Conservation (phyloP, 164 flowering plant genomes). For the Aristolochia fimbriata region DNA sequence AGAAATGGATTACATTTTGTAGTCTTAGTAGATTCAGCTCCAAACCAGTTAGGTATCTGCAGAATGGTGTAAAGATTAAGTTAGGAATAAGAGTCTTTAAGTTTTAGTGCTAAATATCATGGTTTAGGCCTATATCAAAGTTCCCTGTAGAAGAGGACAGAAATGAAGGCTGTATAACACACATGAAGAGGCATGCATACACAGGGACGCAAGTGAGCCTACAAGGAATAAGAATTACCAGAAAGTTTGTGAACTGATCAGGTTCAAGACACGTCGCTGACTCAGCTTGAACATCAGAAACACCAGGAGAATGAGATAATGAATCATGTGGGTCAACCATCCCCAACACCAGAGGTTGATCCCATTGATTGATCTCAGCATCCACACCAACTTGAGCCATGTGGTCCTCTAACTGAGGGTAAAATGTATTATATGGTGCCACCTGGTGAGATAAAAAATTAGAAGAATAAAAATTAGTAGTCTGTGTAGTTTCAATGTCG, state of each 20-base stretch:
- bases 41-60: slow-evolving; percentile 90
- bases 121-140: neutral
- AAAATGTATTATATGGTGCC: slow-evolving; percentile 92
- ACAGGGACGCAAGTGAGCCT: neutral
- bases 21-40: slow-evolving; percentile 40
- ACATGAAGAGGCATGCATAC: neutral
- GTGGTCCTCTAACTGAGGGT: slow-evolving; percentile 80
- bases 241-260: slow-evolving; percentile 74
- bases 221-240: slow-evolving; percentile 33
- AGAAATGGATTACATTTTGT: slow-evolving; percentile 79
- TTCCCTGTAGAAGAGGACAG: neutral
- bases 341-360: slow-evolving; percentile 75
- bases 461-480: neutral
- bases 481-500: neutral
- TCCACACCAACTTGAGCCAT: slow-evolving; percentile 78
- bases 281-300: slow-evolving; percentile 89
- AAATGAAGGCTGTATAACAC: neutral
- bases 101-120: no score
- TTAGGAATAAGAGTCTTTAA: neutral
- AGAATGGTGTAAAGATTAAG: neutral
- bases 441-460: slow-evolving; percentile 43
- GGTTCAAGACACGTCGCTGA: slow-evolving; percentile 71
- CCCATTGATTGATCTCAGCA: slow-evolving; percentile 68
- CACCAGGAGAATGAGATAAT: slow-evolving; percentile 94
- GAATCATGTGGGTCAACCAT: slow-evolving; percentile 97